Evolutionary conservation across 495 filamentous ascomycete species (phyloP), one percentile per base, ranked within the genome.

Genomic region (Aspergillus indologenus): DNA sequence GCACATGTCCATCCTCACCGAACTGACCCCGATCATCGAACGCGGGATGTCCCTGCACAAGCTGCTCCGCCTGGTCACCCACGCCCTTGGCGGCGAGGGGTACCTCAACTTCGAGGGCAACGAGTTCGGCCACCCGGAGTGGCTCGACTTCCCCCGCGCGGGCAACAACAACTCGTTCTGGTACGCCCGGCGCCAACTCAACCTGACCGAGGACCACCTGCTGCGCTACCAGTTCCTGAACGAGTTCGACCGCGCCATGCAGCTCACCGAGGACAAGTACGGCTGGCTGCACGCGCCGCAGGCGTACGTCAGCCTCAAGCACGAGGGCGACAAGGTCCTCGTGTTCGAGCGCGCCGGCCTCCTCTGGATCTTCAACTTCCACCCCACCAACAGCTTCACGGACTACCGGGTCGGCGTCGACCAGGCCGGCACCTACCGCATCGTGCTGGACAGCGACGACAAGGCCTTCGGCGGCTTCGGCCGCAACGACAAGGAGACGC

Each of bases 81-180:
- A 98, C 74, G 85, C 79, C 29, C 84, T 98, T n/a, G 94, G 95
- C 52, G 94, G 94, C 61, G 94, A 98, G 74, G 94, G 92, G 43
- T 98, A 95, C 66, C 91, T 98, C 54, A 98, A 97, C 76, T 98
- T 98, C 66, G 91, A 96, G 74, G 94, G 93, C 60, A 98, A 98
- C 73, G 94, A 98, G 72, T 98, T 98, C 72, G 94, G 94, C 1
- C 94, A 98, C 72, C 94, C 94, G 0, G 94, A 98, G 78, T 98
- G 94, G 94, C 90, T 98, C 56, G 94, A 98, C 71, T 98, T 98
- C 75, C 94, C 94, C 12, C 88, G 94, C 29, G 92, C 83, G 60
- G 94, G 95, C 48, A 98, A 98, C 80, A 75, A 88, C 67, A 97
- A 98, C 73, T 92, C 88, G 61, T 98, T 90, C 85, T 94, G 92